phyloP scores from a whole-genome alignment of 2,329 filamentous ascomycete species.

The Epichloe hybrida region DNA sequence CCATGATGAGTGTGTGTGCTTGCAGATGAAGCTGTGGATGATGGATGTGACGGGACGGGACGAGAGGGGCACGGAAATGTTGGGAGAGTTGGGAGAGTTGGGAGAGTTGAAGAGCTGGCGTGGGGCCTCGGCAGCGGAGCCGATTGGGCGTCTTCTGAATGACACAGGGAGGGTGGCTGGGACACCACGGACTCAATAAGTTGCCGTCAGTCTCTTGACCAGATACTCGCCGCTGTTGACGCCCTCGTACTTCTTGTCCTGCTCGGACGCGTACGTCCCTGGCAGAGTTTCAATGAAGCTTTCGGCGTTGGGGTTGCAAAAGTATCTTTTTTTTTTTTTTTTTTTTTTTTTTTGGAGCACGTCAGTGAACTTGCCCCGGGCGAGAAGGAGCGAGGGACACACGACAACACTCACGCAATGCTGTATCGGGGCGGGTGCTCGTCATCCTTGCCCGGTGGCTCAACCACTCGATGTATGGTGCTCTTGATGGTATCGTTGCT shows the following conservation, averaged over 20 bases:
- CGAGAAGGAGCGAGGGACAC: not conserved
- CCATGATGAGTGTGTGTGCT: not conserved
- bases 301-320: slow-evolving; percentile 76
- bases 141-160: too few species aligned
- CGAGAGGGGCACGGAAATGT: not conserved
- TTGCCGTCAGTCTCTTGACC: slow-evolving; percentile 62
- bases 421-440: slow-evolving; percentile 70
- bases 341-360: not conserved
- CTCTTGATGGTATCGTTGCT: slow-evolving; percentile 85
- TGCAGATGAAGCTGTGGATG: not conserved
- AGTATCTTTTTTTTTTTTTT: slow-evolving; percentile 42
- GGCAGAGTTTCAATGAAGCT: slow-evolving; percentile 67
- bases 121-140: not conserved
- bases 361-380: not conserved
- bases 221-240: slow-evolving; percentile 75
- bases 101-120: not conserved
- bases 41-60: not conserved
- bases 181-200: slow-evolving; percentile 33
- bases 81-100: not conserved
- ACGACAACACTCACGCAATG: slow-evolving; percentile 48
- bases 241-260: slow-evolving; percentile 64
- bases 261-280: slow-evolving; percentile 51
- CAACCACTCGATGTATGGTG: slow-evolving; percentile 80
- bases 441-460: slow-evolving; percentile 51
- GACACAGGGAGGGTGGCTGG: too few species aligned